Base-by-base conservation (phyloP, 805 yeast species). In the Ogataea pignaliae region DNA sequence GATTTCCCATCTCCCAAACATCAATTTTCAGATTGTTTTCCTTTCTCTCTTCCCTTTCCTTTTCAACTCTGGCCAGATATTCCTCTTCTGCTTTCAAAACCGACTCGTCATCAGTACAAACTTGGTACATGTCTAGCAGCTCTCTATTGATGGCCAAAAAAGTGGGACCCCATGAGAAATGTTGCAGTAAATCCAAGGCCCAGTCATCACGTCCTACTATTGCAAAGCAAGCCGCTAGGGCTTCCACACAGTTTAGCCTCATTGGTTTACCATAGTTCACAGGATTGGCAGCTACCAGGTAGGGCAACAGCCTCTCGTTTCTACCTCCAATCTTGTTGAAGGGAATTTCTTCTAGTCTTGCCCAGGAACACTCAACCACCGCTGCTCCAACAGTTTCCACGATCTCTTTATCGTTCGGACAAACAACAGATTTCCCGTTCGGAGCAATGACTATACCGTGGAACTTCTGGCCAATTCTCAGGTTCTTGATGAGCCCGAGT, bases 351-450 rank as follows among this genome's bases (percentile, higher is more conserved):
- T 89, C 96, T n/a, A 93, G 63, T 43, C 98, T 71, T 0, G 99
- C 99, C 99, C 99, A 93, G 2, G 97, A 88, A 65, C 98, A 91
- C 62, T 93, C 99, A 2, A 93, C 98, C 9, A 93, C 99, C 0
- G 99, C 96, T n/a, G 89, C 93, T 32, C 99, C 99, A 34, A 71
- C 60, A 28, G 72, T 72, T 55, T 85, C 95, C 0, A 89, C 96
- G 11, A 88, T 73, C 38, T 78, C 85, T 34, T 65, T 59, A 62
- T 93, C 99, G 52, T 85, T 73, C 0, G 98, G 98, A 61, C 96
- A 88, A 1, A 93, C 96, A 1, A 88, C 90, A 7, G 79, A 75
- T 56, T 82, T 84, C 12, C 97, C 99, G 58, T 88, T 89, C 0
- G 99, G 98, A 18, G 97, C 81, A 1, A 93, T 95, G 8, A 91